Evolutionary conservation across 2,329 filamentous ascomycete genomes (phyloP).

Genomic region (Metarhizium album): DNA sequence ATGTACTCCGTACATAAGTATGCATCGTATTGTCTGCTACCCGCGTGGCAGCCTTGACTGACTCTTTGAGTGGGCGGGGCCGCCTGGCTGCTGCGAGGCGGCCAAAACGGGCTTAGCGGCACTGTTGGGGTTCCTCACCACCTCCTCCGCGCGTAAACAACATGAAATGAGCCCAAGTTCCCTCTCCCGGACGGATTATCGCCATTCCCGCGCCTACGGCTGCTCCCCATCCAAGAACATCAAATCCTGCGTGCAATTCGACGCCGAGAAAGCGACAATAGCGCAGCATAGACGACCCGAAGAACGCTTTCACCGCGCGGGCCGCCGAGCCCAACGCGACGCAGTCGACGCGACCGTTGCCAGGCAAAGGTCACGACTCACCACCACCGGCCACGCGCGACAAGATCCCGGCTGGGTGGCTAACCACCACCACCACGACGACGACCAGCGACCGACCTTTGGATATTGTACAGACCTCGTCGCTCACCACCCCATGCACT

Average conservation of each 20-base stretch:
- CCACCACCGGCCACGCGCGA: too few species aligned
- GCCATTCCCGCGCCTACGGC: constrained; percentile 2
- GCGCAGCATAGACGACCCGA: constrained; percentile 1
- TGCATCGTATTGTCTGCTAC: too few species aligned
- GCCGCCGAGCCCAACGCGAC: constrained; percentile 6
- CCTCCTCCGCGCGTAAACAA: constrained; percentile 10
- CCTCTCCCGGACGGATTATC: constrained; percentile 7
- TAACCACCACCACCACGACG: neutral
- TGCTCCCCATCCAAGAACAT: neutral
- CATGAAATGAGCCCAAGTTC: constrained; percentile 6
- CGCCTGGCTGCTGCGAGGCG: neutral
- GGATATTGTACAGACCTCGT: neutral
- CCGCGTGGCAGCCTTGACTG: neutral
- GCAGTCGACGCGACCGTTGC: constrained; percentile 7
- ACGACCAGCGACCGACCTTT: neutral
- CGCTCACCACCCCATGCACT: neutral
- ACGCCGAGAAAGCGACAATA: neutral
- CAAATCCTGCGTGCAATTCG: neutral
- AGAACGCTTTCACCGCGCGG: constrained; percentile 1
- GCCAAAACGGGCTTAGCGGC: constrained; percentile 8
- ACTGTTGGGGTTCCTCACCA: constrained; percentile 1
- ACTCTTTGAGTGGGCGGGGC: too few species aligned
- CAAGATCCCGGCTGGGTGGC: constrained; percentile 8
- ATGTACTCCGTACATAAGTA: too few species aligned
- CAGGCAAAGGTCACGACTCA: neutral